Evolutionary conservation across 2,329 filamentous ascomycete genomes (phyloP), one percentile per base, ranked within the genome.

Genomic region (Neospermospora avenae): DNA sequence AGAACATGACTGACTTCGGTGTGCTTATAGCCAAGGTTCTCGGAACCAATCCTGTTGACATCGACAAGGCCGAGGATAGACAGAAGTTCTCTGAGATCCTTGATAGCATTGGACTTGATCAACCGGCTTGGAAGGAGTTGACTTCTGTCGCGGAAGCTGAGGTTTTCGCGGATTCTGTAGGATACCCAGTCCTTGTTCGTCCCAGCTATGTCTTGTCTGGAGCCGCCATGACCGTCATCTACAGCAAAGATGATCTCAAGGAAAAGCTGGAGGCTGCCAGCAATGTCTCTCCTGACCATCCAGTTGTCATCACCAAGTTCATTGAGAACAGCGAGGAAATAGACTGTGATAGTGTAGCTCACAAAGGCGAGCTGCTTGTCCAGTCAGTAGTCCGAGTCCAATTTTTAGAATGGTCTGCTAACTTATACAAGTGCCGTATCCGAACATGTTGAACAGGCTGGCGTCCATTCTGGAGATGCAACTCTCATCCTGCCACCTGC

Each of bases 11-110:
- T 56, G 42, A 56, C 39, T 7, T 31, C 31, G 22, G 2, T 48
- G 2, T 14, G 31, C 25, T 13, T 37, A 20, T 13, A 39, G 25
- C 8, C 25, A 56, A 45, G 24, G 86, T 99, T 57, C 86, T 99
- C 7, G 95, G 95, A 69, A 99, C 95, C 0, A 85, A 98, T 71
- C 95, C 95, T 39, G 83, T 87, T 71, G 91, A 98, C 72, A 99
- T 99, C 67, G 95, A 99, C 83, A 96, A 93, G 80, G 95, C 95
- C 49, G 95, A 99, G 77, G 93, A 99, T 75, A 87, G 95, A 73
- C 93, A 98, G 76, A 98, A 99, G 77, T 99, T 99, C 81, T 97
- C 93, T 22, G 89, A 93, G 71, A 98, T 98, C 65, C 83, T 99
- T 48, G 95, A 99, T 76, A 96, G 90, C 75, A 97, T 98, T 69